Percentiles rank a stretch among this genome's conserved stretches.
Evolutionary conservation across 768 basidiomycete genomes (phyloP).

Genomic region (Lenzites betulinus): DNA sequence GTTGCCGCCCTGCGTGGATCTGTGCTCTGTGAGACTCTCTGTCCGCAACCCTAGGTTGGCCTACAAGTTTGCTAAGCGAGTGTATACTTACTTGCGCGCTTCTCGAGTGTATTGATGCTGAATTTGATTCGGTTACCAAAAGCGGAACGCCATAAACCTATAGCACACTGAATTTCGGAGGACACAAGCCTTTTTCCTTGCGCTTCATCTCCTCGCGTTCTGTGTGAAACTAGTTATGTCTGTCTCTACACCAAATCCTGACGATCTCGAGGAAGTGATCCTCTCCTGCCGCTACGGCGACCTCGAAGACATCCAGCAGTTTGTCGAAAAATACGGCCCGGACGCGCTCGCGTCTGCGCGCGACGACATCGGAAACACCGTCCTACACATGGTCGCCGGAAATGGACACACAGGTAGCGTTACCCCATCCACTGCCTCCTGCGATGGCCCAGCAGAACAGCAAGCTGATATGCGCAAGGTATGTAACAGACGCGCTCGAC

Average conservation of each 20-base stretch:
- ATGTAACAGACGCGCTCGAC: constrained; percentile 66
- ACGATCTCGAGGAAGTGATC: constrained; percentile 73
- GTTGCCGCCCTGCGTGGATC: too few relatives aligned
- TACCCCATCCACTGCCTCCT: not conserved
- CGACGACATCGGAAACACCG: constrained; percentile 79
- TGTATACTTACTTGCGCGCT: too few relatives aligned
- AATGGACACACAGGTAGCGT: constrained; percentile 86
- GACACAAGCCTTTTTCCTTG: not conserved
- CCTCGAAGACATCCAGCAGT: constrained; percentile 71
- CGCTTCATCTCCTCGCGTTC: not conserved
- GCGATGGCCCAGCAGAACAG: constrained; percentile 14
- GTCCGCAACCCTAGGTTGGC: too few relatives aligned
- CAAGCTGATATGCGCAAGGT: constrained; percentile 49
- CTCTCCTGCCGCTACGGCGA: constrained; percentile 90
- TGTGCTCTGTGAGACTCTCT: too few relatives aligned
- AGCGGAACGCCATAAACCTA: not conserved
- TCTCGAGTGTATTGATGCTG: too few relatives aligned
- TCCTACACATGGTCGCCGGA: constrained; percentile 84
- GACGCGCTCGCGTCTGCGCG: constrained; percentile 48
- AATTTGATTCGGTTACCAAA: too few relatives aligned
- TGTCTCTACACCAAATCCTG: constrained; percentile 15
- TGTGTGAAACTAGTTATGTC: constrained; percentile 10
- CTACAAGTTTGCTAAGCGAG: too few relatives aligned
- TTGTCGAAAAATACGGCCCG: constrained; percentile 59
- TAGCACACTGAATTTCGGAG: too few relatives aligned